Conservation (phyloP, 768 basidiomycete genomes). For the Cystobasidiopsis lactophilus region DNA sequence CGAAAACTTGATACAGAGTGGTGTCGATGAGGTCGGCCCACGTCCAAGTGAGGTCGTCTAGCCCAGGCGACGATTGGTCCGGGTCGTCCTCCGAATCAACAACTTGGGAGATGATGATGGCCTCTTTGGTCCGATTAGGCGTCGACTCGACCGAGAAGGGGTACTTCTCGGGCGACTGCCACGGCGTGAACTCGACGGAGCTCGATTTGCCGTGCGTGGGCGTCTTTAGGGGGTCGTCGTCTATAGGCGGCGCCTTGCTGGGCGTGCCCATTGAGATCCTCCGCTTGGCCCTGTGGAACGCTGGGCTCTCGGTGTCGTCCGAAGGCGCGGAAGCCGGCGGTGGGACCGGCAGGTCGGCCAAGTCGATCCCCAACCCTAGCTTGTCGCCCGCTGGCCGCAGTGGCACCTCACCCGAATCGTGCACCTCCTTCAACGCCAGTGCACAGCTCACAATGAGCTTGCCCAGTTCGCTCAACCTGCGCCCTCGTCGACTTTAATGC, state of each 20-base stretch:
- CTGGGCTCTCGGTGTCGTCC: neutral
- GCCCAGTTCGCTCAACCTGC: slow-evolving; percentile 70
- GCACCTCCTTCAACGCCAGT: slow-evolving; percentile 33
- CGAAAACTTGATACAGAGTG: slow-evolving; percentile 39
- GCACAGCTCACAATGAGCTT: slow-evolving; percentile 65
- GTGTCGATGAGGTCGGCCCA: neutral
- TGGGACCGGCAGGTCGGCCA: neutral
- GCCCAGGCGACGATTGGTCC: neutral
- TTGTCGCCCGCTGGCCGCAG: slow-evolving; percentile 3
- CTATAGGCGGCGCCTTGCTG: neutral
- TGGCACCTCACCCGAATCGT: neutral
- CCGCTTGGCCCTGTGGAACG: neutral
- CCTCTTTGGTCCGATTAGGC: neutral
- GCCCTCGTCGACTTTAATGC: too few relatives aligned
- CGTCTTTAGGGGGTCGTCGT: neutral
- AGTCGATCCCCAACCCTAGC: neutral
- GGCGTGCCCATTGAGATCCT: slow-evolving; percentile 5
- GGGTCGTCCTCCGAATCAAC: neutral
- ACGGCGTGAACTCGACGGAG: too few relatives aligned
- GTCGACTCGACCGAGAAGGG: neutral
- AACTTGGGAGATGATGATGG: neutral
- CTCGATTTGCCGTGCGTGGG: too few relatives aligned
- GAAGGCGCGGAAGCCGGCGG: neutral
- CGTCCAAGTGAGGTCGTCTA: neutral
- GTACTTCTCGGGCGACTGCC: too few relatives aligned